A percentile compares a stretch with the other conserved stretches of the same genome.
These are phyloP conservation scores for Entomortierella beljakovae DNA, from an alignment of 192 early-diverging fungal genomes.

Conservation along the genomic window DNA sequence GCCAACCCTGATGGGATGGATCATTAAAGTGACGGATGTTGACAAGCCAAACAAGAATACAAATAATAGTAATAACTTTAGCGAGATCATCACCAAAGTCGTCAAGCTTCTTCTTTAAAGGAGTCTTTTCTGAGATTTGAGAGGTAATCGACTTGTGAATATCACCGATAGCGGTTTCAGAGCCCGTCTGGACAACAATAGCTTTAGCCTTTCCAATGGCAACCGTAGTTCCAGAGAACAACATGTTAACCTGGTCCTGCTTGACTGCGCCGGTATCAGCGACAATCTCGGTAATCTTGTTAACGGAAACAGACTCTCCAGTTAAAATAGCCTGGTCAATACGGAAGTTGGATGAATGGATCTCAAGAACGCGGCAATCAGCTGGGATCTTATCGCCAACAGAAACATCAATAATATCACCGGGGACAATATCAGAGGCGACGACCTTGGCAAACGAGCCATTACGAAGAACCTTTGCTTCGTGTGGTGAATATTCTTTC, in stretches of 20 bases:
- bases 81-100: conserved; percentile 94
- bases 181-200: conserved; percentile 91
- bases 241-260: conserved; percentile 97
- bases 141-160: conserved; percentile 90
- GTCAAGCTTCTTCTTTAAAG: conserved; percentile 94
- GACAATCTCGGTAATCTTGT: conserved; percentile 78
- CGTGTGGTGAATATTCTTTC: conserved; percentile 96
- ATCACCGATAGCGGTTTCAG: conserved; percentile 91
- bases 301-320: conserved; percentile 93
- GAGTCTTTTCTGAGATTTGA: conserved; percentile 93
- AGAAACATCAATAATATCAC: conserved; percentile 92
- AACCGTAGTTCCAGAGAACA: conserved; percentile 97
- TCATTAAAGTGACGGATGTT: conserved; percentile 98
- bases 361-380: conserved; percentile 87
- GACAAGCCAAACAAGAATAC: conserved; percentile 97
- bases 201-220: conserved; percentile 91
- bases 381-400: conserved; percentile 98
- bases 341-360: conserved; percentile 88
- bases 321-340: conserved; percentile 96
- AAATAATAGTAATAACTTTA: conserved; percentile 87
- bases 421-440: conserved; percentile 91
- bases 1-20: conserved; percentile 88
- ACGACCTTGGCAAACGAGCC: conserved; percentile 74
- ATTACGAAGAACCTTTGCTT: conserved; percentile 89
- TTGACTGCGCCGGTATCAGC: conserved; percentile 82